A percentile compares a stretch with the other conserved stretches of the same genome.
phyloP scores from a whole-genome alignment of 1,139 yeast genomes.

The Kodamaea suecica region DNA sequence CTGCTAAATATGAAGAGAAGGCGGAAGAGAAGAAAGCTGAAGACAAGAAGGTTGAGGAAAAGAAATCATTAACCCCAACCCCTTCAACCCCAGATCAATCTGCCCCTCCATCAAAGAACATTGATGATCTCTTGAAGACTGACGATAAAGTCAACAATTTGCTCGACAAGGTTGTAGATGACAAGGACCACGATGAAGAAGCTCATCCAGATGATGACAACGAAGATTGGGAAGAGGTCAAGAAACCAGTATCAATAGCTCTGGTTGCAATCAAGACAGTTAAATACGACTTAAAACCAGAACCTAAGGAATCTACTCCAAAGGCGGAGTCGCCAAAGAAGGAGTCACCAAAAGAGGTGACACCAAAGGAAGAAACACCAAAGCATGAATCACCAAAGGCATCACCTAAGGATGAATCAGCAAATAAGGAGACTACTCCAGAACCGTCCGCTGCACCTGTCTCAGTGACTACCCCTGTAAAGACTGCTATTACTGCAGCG shows the following conservation, averaged over 20 bases:
- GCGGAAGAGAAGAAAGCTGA: constrained; percentile 20
- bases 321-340: constrained; percentile 16
- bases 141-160: constrained; percentile 37
- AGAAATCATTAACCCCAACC: no score
- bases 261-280: constrained; percentile 3
- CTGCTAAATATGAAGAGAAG: constrained; percentile 12
- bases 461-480: constrained; percentile 11
- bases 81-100: no score
- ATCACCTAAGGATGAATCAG: background rate
- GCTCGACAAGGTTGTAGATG: constrained; percentile 38
- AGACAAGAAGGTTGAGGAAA: constrained; percentile 12
- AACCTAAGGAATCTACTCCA: constrained; percentile 8
- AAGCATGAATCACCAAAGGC: constrained; percentile 8
- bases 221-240: constrained; percentile 45
- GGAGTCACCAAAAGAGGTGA: background rate
- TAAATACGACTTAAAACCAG: constrained; percentile 5
- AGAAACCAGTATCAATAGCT: constrained; percentile 8
- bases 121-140: constrained; percentile 42
- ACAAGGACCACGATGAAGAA: constrained; percentile 40
- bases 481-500: background rate
- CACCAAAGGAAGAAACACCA: constrained; percentile 6
- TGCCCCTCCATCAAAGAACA: constrained; percentile 20
- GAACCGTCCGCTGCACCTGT: background rate
- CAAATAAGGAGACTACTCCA: background rate
- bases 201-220: constrained; percentile 23